Evolutionary conservation across 371 early-diverging fungal species (phyloP).

Genomic region (Mortierella sp.): DNA sequence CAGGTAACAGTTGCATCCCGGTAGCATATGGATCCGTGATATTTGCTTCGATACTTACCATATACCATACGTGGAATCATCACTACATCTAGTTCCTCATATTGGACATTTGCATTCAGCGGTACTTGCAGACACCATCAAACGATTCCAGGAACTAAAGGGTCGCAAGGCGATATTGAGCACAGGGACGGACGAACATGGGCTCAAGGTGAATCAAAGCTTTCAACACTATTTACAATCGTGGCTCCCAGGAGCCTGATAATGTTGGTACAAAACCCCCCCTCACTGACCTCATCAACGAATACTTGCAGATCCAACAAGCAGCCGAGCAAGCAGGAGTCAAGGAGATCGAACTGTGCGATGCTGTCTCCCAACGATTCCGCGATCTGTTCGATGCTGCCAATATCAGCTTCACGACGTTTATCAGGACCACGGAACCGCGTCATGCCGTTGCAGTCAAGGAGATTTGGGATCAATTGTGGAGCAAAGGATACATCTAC

Average conservation of each 20-base stretch:
- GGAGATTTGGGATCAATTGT: constrained; percentile 76
- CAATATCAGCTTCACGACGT: constrained; percentile 83
- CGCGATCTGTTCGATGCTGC: constrained; percentile 76
- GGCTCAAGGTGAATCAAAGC: constrained; percentile 81
- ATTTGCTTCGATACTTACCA: constrained; percentile 9
- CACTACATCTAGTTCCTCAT: constrained; percentile 77
- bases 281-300: not conserved
- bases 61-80: too few species aligned
- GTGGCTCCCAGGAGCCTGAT: not conserved
- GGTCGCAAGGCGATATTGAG: constrained; percentile 71
- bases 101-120: constrained; percentile 95
- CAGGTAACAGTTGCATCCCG: constrained; percentile 62
- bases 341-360: constrained; percentile 80
- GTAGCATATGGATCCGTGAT: not conserved
- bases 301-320: constrained; percentile 81
- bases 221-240: not conserved
- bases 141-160: constrained; percentile 77
- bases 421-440: constrained; percentile 88
- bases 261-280: not conserved
- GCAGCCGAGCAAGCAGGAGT: constrained; percentile 76
- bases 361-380: constrained; percentile 81
- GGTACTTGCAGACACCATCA: constrained; percentile 86
- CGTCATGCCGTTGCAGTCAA: constrained; percentile 79
- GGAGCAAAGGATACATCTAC: constrained; percentile 85
- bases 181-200: constrained; percentile 98